Evolutionary conservation across 257 asterid species (phyloP).

Genomic region (Fraxinus anomala): DNA sequence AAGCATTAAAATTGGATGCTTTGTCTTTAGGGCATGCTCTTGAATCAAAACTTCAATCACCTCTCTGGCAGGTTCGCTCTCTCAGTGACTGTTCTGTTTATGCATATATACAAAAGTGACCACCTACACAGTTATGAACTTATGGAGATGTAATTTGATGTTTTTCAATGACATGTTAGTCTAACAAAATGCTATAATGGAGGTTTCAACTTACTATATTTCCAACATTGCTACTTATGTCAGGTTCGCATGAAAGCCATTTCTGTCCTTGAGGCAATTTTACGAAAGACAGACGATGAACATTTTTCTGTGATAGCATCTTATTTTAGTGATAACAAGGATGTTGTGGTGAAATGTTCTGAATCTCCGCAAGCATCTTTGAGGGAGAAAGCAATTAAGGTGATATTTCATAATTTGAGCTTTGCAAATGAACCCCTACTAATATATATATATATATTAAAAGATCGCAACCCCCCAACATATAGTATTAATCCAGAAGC

Average conservation of each 20-base stretch:
- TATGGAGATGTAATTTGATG: constrained; percentile 18
- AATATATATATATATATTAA: too few species aligned
- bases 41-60: constrained; percentile 77
- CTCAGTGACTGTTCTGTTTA: constrained; percentile 22
- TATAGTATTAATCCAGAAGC: neutral
- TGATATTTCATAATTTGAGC: constrained; percentile 32
- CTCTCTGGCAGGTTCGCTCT: constrained; percentile 86
- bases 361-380: constrained; percentile 98
- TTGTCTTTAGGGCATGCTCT: constrained; percentile 67
- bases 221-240: constrained; percentile 27
- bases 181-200: constrained; percentile 1
- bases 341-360: constrained; percentile 72
- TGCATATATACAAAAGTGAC: constrained; percentile 9
- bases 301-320: constrained; percentile 59
- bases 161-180: constrained; percentile 10
- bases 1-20: constrained; percentile 78
- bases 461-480: neutral
- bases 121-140: constrained; percentile 13
- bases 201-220: constrained; percentile 14
- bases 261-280: constrained; percentile 85
- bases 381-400: constrained; percentile 95
- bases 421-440: neutral
- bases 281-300: constrained; percentile 77
- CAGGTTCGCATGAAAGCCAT: constrained; percentile 94
- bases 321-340: constrained; percentile 68